These are phyloP conservation scores for Amylocarpus encephaloides DNA, from an alignment of 2,329 filamentous ascomycete genomes.

Conservation along the genomic window DNA sequence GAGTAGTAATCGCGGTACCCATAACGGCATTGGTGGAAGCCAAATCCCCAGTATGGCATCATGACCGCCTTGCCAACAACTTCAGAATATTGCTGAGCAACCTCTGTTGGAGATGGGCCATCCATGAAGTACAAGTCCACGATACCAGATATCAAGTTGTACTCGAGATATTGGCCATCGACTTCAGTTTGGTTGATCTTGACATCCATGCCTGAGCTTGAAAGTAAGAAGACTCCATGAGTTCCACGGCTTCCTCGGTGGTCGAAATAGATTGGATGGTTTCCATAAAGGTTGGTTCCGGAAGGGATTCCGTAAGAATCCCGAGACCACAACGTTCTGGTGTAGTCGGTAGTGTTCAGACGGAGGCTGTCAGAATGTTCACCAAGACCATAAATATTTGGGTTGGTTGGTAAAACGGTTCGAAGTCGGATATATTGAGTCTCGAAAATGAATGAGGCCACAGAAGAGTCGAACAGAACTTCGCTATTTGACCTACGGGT, in stretches of 20 bases:
- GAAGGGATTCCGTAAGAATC: slow-evolving; percentile 51
- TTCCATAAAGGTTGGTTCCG: slow-evolving; percentile 55
- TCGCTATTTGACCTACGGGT: slow-evolving; percentile 42
- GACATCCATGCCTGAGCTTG: slow-evolving; percentile 72
- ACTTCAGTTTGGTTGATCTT: slow-evolving; percentile 58
- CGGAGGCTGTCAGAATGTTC: slow-evolving; percentile 56
- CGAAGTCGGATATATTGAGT: slow-evolving; percentile 58
- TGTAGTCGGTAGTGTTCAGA: slow-evolving; percentile 53
- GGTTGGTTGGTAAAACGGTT: slow-evolving; percentile 50
- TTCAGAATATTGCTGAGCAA: slow-evolving; percentile 53
- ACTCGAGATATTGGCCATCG: slow-evolving; percentile 61
- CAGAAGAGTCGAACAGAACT: slow-evolving; percentile 55
- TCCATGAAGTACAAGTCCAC: slow-evolving; percentile 65
- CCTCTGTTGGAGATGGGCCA: slow-evolving; percentile 51
- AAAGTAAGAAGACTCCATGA: slow-evolving; percentile 63
- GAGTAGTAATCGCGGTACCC: slow-evolving; percentile 57
- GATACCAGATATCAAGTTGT: slow-evolving; percentile 71
- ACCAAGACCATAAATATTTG: slow-evolving; percentile 59
- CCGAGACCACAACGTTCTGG: slow-evolving; percentile 54
- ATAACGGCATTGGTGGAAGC: slow-evolving; percentile 58
- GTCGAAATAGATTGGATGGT: slow-evolving; percentile 59
- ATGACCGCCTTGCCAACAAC: slow-evolving; percentile 52
- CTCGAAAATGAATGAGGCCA: slow-evolving; percentile 53
- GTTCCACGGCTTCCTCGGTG: slow-evolving; percentile 47
- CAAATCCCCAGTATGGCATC: slow-evolving; percentile 59